Base-by-base conservation (phyloP, 305 asterid genomes). In the Solanum hybrid region DNA sequence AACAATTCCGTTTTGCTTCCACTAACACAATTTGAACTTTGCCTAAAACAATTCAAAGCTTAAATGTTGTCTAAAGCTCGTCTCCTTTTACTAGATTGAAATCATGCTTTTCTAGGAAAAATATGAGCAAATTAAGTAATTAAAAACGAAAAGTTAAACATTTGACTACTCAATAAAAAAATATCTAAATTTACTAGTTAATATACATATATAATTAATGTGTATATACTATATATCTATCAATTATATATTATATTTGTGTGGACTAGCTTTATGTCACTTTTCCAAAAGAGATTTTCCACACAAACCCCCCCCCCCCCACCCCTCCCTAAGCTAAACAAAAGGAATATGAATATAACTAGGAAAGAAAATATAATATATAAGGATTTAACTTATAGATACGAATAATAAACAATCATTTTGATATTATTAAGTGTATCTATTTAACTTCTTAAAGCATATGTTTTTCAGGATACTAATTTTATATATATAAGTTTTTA, bases 1-100 rank as follows among this genome's bases (percentile, higher is more conserved):
- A 89, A 74, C 88, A 42, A 34, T 85, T 67, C 92, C 89, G 90
- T 90, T 88, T 87, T 93, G 90, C 88, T 75, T 89, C 91, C 94
- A 90, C 91, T 85, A 75, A 69, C 78, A 71, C 88, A 91, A 16
- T 76, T 87, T 3, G 26, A 46, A n/a, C 83, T 40, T 64, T 31
- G 18, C 75, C 33, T 31, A 11, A 84, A 57, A 84, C 20, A 84
- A 84, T 18, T 46, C 75, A 84, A 84, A 51, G 74, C 11, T 51
- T 51, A 84, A 84, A 84, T 51, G 20, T 84, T 84, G 40, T 84
- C 40, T 51, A 84, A 29, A 29, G 20, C 20, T 51, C 2, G 40
- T 84, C 87, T 83, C 87, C 24, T 18, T 51, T 84, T 18, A 84
- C 26, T 5, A 16, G 16, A 57, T 64, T 29, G 2, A 0, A 42